Evolutionary conservation across 1,284 basidiomycete genomes (phyloP), one percentile per base, ranked within the genome.

Genomic region (Sparassis latifolia): DNA sequence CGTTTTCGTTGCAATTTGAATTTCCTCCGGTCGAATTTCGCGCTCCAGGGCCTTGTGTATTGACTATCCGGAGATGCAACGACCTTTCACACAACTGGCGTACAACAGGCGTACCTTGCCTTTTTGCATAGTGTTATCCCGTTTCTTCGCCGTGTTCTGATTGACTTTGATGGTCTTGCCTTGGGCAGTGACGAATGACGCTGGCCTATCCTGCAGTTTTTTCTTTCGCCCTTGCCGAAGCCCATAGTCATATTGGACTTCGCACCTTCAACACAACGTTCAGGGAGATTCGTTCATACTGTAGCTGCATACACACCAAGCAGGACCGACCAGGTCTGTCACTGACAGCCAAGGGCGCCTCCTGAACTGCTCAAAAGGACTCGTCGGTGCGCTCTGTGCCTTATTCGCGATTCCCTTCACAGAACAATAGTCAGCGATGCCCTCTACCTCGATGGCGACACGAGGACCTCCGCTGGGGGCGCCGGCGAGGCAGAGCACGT

Each of bases 21-120:
- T 60, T 52, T 80, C 77, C 32, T 80, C 78, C 0, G 84, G 77
- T 38, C 77, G 77, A 7, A 94, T 72, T 62, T 92, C 86, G 27
- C 75, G 72, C 63, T 97, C 92, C 12, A 97, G 73, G 42, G 78
- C 73, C 57, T 87, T 86, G 67, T 97, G 93, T 0, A 95, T 73
- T 29, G 73, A 73, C 89, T 82, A 32, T 6, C 12, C 5, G 9
- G n/a, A 6, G 35, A 6, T 12, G 35, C 35, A 12, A 7, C 35
- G 35, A 37, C 35, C 6, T 12, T 6, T 37, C 12, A 12, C 35
- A 37, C 35, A 37, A 37, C 12, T 12, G 12, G 35, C 20, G 20
- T 20, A 37, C 5, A 20, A n/a, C 30, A 12, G 4, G 30, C 51
- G 37, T 56, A 88, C 89, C 66, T 72, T 72, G 29, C 90, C 89